Evolutionary conservation across 768 basidiomycete species (phyloP), one percentile per base, ranked within the genome.

Genomic region (Panus rudis): DNA sequence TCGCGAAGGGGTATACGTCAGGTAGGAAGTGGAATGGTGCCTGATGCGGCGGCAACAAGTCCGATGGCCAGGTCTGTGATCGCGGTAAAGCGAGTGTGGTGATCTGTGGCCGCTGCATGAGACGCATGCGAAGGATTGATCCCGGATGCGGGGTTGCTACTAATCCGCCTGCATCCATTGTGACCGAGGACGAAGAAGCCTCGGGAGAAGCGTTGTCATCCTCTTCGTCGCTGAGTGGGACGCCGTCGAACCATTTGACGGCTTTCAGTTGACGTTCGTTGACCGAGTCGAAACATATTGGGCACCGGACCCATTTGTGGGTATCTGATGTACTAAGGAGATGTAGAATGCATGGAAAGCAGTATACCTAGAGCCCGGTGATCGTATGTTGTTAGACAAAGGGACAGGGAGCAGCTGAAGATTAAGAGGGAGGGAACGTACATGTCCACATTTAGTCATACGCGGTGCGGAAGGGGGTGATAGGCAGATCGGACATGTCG

Each of bases 401-500:
- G 35, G 49, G 38, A 45, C 46, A 20, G 42, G 28, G 27, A 16
- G 51, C 14, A 30, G 25, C 24, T 13, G 7, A 43, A 39, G 39
- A 43, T 39, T 33, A 35, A 4, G 26, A 12, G 5, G 13, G 39
- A 38, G 28, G 33, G 47, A 17, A 82, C 89, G 66, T 54, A 94
- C 92, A 76, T 99, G 96, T 37, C 93, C 94, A 53, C 93, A 98
- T 69, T 91, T 94, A 19, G 93, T 97, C 83, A 92, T 92, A 39
- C 93, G 73, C 13, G 92, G 87, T 22, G 89, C 89, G 31, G 81
- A 78, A 4, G 92, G 94, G 31, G 88, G 78, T 31, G 90, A 89
- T 31, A 99, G 73, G 65, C 96, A 99, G 49, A 99, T 98, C 3
- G 96, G 96, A 65, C 96, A 99, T 19, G 74, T 79, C 20, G 76